Conservation (phyloP, 192 early-diverging fungal genomes). For the Podila epicladia region DNA sequence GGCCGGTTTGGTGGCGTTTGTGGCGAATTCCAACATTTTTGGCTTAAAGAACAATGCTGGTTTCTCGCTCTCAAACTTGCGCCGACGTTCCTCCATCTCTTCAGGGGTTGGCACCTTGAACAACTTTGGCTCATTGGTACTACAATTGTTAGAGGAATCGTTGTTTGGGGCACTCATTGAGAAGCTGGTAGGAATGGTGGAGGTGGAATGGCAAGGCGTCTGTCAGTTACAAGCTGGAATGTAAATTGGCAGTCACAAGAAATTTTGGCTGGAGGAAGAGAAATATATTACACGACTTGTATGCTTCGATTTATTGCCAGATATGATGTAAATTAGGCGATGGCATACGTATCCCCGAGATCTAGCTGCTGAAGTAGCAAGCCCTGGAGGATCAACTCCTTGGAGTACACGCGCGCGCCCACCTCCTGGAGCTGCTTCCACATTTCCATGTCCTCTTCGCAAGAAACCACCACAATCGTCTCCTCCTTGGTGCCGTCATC, state of each 20-base stretch:
- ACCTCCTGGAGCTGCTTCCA: constrained; percentile 30
- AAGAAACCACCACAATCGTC: constrained; percentile 27
- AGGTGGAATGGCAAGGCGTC: too few relatives aligned
- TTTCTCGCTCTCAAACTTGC: background rate
- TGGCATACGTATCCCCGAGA: constrained; percentile 18
- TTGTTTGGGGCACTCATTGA: background rate
- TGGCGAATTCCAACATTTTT: background rate
- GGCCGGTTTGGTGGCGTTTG: background rate
- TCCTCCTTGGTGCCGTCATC: constrained; percentile 4
- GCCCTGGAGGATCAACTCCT: constrained; percentile 26
- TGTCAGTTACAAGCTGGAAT: too few relatives aligned
- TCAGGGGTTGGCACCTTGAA: background rate
- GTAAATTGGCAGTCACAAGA: too few relatives aligned
- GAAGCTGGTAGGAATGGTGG: too few relatives aligned
- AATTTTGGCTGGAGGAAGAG: too few relatives aligned
- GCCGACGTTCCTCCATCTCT: background rate
- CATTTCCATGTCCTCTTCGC: constrained; percentile 40
- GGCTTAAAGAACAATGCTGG: background rate
- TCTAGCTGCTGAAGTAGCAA: constrained; percentile 26
- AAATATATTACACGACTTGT: too few relatives aligned
- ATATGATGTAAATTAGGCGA: constrained; percentile 5
- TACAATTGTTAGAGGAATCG: background rate
- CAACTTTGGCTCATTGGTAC: background rate
- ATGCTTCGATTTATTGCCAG: too few relatives aligned
- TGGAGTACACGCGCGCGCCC: constrained; percentile 25